These are phyloP conservation scores for Phyllosticta capitalensis DNA, from an alignment of 2,329 filamentous ascomycete species.

Conservation along the genomic window DNA sequence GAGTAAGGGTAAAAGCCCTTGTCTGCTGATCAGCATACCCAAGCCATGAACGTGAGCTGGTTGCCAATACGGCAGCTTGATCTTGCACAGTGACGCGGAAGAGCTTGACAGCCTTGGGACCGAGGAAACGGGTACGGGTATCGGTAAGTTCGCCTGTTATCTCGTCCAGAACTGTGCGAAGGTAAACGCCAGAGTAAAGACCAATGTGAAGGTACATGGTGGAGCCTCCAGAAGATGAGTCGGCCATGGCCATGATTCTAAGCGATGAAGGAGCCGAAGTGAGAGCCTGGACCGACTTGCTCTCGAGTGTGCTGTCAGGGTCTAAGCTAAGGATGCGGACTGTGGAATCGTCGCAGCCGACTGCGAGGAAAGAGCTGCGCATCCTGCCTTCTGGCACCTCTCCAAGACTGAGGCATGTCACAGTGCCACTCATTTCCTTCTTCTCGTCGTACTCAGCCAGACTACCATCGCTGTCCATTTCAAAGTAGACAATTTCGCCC, in stretches of 20 bases:
- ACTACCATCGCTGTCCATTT: constrained; percentile 86
- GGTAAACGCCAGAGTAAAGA: constrained; percentile 88
- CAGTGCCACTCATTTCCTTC: constrained; percentile 88
- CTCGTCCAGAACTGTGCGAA: constrained; percentile 90
- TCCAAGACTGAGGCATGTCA: constrained; percentile 88
- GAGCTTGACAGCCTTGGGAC: constrained; percentile 78
- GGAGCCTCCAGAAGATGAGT: constrained; percentile 79
- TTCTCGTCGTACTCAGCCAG: constrained; percentile 89
- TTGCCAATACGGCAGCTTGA: constrained; percentile 73
- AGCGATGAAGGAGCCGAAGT: constrained; percentile 83
- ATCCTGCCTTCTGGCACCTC: constrained; percentile 84
- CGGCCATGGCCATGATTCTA: constrained; percentile 89
- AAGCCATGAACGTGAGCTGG: constrained; percentile 92
- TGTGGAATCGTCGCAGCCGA: constrained; percentile 93
- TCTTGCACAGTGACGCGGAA: constrained; percentile 85
- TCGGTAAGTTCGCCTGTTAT: constrained; percentile 92
- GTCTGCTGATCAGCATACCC: constrained; percentile 85
- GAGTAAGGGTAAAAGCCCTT: constrained; percentile 83
- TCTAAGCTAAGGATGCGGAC: constrained; percentile 87
- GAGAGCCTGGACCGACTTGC: constrained; percentile 87
- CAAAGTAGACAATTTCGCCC: constrained; percentile 95
- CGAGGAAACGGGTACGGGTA: constrained; percentile 87
- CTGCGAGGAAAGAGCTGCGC: constrained; percentile 84
- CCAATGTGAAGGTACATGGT: constrained; percentile 95
- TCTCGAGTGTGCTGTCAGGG: constrained; percentile 82